Base-by-base conservation (phyloP, 2,329 filamentous ascomycete genomes). In the Xylariomycetidae sp. region DNA sequence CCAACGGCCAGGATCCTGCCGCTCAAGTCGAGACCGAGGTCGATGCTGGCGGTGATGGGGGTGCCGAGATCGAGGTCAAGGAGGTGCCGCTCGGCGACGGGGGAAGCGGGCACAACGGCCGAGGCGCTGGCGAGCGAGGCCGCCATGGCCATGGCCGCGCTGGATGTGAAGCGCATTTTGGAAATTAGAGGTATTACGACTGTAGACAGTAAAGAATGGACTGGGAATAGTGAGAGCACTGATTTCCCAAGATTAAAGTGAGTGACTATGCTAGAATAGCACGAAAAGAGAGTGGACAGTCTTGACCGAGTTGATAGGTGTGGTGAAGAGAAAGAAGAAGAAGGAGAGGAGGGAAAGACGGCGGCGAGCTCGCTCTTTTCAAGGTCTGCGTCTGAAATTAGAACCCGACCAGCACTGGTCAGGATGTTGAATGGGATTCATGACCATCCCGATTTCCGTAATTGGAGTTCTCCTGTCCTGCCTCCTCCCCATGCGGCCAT, bases 171-270 rank as follows among this genome's bases (percentile, higher is more conserved):
- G 33, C 52, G 51, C 54, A 58, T 57, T 42, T 37, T 44, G 33
- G 26, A 34, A 31, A 23, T 34, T 41, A 33, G 39, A 28, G 20
- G 37, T 36, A 35, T 39, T 38, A 31, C 37, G 41, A 48, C 36
- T 41, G 33, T 43, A 39, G 31, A 30, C 17, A 36, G 30, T 40
- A 57, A 52, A 47, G 53, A 56, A 36, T 55, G 53, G 50, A 57
- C 51, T 56, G 53, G 54, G 52, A 38, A n/a, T n/a, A 23, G n/a
- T 23, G 8, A 23, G 20, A 23, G 20, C n/a, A 23, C n/a, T 8
- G 8, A 8, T 39, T 37, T 42, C 50, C 42, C 43, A 40, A 35
- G 37, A 27, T 31, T 42, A 48, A 40, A 47, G 42, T 45, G 42
- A 35, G 42, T 38, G 42, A 52, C 34, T 34, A 43, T 46, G 49